Evolutionary conservation across 2,329 filamentous ascomycete genomes (phyloP).

Genomic region (Ascochyta pisi): DNA sequence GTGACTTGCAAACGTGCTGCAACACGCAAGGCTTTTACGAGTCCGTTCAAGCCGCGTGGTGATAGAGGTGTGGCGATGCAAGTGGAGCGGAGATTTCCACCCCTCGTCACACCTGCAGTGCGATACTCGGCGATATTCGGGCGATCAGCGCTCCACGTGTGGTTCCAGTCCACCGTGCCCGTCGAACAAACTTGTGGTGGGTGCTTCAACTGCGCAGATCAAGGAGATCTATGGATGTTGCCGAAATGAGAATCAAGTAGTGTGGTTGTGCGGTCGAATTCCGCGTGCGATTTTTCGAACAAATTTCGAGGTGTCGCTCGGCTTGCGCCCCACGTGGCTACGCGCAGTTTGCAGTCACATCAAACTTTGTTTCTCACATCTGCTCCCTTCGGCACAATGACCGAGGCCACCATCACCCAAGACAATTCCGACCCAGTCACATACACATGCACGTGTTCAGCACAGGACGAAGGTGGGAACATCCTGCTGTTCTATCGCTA

Average conservation of each 20-base stretch:
- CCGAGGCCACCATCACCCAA: not conserved
- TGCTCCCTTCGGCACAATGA: conserved; percentile 4
- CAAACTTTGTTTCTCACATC: not conserved
- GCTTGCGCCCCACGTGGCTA: conserved; percentile 1
- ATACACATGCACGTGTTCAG: conserved; percentile 28
- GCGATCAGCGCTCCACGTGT: conserved; percentile 5
- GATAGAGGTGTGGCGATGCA: not conserved
- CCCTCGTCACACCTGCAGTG: not conserved
- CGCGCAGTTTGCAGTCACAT: not conserved
- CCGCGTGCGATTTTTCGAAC: not conserved
- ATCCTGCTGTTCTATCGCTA: conserved; percentile 36
- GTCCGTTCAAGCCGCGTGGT: not conserved
- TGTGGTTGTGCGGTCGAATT: not conserved
- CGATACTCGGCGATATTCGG: conserved; percentile 3
- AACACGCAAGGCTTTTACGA: not conserved
- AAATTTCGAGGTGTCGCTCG: not conserved
- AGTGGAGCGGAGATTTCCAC: not conserved
- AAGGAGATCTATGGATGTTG: conserved; percentile 3
- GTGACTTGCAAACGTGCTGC: not conserved
- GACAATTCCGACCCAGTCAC: conserved; percentile 26
- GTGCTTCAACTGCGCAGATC: conserved; percentile 12
- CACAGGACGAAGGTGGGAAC: conserved; percentile 17
- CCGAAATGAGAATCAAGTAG: not conserved
- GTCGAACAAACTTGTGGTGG: conserved; percentile 9
- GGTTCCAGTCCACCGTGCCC: not conserved